Percentiles rank a stretch among this genome's conserved stretches.
Conservation (phyloP, 148 eudicot genomes). For the Linanthus parryae region DNA sequence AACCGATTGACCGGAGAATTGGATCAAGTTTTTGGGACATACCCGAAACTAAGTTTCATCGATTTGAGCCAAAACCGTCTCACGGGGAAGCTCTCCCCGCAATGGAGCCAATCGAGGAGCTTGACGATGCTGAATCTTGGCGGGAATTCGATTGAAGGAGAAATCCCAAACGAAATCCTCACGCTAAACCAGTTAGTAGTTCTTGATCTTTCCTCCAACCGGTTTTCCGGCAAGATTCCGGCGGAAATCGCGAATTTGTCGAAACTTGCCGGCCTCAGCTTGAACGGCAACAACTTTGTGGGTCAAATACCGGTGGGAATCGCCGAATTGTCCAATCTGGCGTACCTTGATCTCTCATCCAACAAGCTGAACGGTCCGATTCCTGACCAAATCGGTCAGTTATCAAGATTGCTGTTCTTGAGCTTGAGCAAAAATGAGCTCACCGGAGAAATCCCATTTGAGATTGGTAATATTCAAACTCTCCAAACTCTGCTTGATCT, state of each 20-base stretch:
- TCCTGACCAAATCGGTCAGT: conserved; percentile 31
- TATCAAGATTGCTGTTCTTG: conserved; percentile 54
- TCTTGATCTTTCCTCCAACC: conserved; percentile 44
- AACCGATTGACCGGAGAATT: too few relatives aligned
- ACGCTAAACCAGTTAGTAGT: conserved; percentile 31
- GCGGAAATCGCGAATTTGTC: conserved; percentile 31
- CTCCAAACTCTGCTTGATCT: conserved; percentile 45
- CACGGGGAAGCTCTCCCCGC: conserved; percentile 23
- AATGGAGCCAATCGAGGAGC: conserved; percentile 35
- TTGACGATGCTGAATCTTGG: conserved; percentile 53
- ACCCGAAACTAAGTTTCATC: too few relatives aligned
- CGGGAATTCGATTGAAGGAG: conserved; percentile 40
- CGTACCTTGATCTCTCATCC: conserved; percentile 41
- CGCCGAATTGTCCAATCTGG: conserved; percentile 35
- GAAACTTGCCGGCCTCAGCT: conserved; percentile 50
- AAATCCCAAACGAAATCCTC: conserved; percentile 47
- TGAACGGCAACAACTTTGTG: conserved; percentile 37
- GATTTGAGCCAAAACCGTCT: conserved; percentile 50
- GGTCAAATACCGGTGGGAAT: conserved; percentile 43
- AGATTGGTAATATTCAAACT: conserved; percentile 35
- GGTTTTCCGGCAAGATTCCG: conserved; percentile 34
- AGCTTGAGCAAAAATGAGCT: conserved; percentile 50
- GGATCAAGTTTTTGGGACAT: too few relatives aligned
- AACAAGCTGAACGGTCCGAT: conserved; percentile 50
- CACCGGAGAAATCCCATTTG: conserved; percentile 52